Conservation (phyloP, 2,329 filamentous ascomycete genomes). For the Exophiala aquamarina region DNA sequence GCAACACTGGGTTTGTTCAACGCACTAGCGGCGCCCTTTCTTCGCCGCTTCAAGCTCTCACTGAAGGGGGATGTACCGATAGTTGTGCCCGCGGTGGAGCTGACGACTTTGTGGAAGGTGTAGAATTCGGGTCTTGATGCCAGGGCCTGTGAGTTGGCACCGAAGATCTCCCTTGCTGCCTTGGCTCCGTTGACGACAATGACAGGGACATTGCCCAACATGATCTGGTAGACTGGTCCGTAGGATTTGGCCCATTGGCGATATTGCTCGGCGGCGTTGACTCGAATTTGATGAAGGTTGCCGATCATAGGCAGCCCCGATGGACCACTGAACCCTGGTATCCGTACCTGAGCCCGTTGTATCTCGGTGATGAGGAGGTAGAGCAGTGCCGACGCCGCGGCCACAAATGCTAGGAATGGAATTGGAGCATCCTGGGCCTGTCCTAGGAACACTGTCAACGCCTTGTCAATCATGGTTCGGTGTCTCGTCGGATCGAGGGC, state of each 20-base stretch:
- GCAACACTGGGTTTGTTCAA: constrained; percentile 65
- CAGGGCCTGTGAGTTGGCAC: constrained; percentile 54
- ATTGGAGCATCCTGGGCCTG: constrained; percentile 16
- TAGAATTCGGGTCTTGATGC: constrained; percentile 59
- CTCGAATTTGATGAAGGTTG: constrained; percentile 55
- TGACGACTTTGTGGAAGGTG: constrained; percentile 57
- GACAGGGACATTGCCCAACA: constrained; percentile 57
- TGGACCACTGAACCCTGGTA: constrained; percentile 51
- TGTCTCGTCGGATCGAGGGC: too few relatives aligned
- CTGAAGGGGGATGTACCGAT: constrained; percentile 68
- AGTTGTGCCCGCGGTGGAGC: constrained; percentile 60
- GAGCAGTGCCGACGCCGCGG: constrained; percentile 27
- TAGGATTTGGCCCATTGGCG: constrained; percentile 53
- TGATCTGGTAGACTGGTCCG: constrained; percentile 57
- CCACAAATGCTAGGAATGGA: constrained; percentile 19
- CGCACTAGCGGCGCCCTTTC: constrained; percentile 65
- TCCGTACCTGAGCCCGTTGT: constrained; percentile 45
- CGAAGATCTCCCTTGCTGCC: constrained; percentile 52
- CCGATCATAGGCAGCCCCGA: constrained; percentile 55
- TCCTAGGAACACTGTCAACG: constrained; percentile 9
- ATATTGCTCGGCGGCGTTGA: constrained; percentile 59
- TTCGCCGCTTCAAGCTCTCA: constrained; percentile 62
- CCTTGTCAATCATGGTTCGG: constrained; percentile 24
- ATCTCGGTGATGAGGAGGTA: constrained; percentile 54
- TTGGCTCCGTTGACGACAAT: constrained; percentile 58